phyloP scores from a whole-genome alignment of 2,329 filamentous ascomycete genomes.

The Fonsecaea nubica region DNA sequence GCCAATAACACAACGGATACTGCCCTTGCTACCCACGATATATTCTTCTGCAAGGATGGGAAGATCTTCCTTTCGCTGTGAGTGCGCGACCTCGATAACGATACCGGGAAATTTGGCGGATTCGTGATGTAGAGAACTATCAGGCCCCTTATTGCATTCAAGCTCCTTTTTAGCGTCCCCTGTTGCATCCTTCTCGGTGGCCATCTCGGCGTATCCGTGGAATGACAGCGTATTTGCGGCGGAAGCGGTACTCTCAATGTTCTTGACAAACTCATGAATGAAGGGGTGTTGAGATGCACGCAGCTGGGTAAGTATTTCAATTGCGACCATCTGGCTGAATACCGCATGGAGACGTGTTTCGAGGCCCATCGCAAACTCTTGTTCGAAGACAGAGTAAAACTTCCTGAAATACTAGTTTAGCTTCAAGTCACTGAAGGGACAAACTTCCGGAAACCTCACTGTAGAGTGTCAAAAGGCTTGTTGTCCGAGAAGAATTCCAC shows the following conservation, averaged over 20 bases:
- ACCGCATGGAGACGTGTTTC: not conserved
- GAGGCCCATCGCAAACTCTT: not conserved
- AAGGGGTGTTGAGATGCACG: not conserved
- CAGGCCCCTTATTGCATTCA: not conserved
- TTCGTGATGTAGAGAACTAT: not conserved
- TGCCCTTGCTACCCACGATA: not conserved
- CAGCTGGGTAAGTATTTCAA: not conserved
- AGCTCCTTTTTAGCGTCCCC: not conserved
- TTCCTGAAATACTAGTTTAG: not conserved
- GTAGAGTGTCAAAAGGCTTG: not conserved
- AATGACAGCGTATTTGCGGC: conserved; percentile 46
- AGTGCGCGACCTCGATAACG: conserved; percentile 6
- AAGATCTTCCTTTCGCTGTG: not conserved
- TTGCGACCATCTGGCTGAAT: not conserved
- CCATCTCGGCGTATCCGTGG: conserved; percentile 46
- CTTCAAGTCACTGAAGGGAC: not conserved
- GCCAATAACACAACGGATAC: not conserved
- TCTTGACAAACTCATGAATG: conserved; percentile 21
- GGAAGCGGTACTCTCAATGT: conserved; percentile 42
- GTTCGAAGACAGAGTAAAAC: not conserved
- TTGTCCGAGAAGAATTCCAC: not conserved
- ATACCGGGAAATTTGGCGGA: not conserved
- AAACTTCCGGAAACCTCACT: not conserved
- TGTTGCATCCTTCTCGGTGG: conserved; percentile 41
- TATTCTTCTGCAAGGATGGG: conserved; percentile 1